Conservation (phyloP, 176 grass and related monocot species). For the Aegilops longissima region DNA sequence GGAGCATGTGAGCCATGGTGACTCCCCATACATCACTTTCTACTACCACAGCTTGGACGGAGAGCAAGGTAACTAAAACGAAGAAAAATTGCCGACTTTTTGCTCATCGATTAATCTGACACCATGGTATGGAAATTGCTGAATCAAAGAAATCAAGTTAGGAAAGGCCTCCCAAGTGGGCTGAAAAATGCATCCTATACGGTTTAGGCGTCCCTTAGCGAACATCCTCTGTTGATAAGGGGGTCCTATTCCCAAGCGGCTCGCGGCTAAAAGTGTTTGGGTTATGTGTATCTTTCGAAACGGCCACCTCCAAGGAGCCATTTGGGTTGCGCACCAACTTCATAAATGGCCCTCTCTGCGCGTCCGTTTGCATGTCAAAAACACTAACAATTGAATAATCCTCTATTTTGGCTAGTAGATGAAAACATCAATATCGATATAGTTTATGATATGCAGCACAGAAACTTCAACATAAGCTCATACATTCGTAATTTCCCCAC, state of each 20-base stretch:
- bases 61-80: slow-evolving; percentile 9
- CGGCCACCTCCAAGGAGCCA: too few species aligned
- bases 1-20: not conserved
- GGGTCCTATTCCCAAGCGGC: not conserved
- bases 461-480: not conserved
- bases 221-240: not conserved
- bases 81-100: not conserved
- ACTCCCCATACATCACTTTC: not conserved
- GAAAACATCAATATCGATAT: not conserved
- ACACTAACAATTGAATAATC: too few species aligned
- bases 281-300: not conserved
- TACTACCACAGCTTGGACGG: not conserved
- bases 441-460: not conserved
- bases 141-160: not conserved
- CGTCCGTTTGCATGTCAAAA: too few species aligned
- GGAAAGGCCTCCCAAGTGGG: too few species aligned
- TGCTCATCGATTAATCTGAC: not conserved
- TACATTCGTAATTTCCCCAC: not conserved
- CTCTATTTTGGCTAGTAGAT: not conserved
- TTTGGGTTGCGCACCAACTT: too few species aligned
- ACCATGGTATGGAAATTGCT: not conserved
- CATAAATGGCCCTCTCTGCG: too few species aligned
- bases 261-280: not conserved
- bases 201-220: not conserved
- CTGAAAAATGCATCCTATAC: too few species aligned